Base-by-base conservation (phyloP, 371 early-diverging fungal genomes). In the Mortierella sp. region DNA sequence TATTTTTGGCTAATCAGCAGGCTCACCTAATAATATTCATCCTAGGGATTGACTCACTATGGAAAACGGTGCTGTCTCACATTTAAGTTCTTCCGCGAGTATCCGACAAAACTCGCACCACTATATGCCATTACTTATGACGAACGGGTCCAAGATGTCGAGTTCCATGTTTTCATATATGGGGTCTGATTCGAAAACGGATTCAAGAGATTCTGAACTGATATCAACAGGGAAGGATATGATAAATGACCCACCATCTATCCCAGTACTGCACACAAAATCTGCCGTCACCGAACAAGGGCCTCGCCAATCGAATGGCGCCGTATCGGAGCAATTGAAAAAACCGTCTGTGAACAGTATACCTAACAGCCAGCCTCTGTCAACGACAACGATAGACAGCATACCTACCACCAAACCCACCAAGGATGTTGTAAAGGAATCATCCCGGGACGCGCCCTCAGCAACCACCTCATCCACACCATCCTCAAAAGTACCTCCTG, bases 11-110 rank as follows among this genome's bases (percentile, higher is more conserved):
- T 52, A 69, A 63, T 41, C 62, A 38, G n/a, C 22, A 69, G 47
- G 57, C 58, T 63, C 57, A 60, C 36, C 16, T 50, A 55, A 24
- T 62, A 28, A 28, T 28, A 28, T 47, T 55, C 47, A 22, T 53
- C 38, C 13, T 67, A 76, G 79, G 50, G 62, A 66, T 67, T 52
- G 45, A 32, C 43, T 47, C 72, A 70, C 36, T 48, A 79, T 79
- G 79, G 79, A 79, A 65, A 74, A 73, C 74, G 74, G 79, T 61
- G 52, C 70, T 15, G 38, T 79, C 40, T 70, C 79, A 16, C 70
- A 72, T 28, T 19, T 66, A 67, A 55, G 67, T 32, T 59, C 79
- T 8, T 67, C 79, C 21, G 47, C 74, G 32, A 62, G 67, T 24
- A 67, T 74, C 43, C 70, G 70, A 67, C 74, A 70, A 60, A 67